Base-by-base conservation (phyloP, 2,329 filamentous ascomycete species). In the Orbilia quercus region DNA sequence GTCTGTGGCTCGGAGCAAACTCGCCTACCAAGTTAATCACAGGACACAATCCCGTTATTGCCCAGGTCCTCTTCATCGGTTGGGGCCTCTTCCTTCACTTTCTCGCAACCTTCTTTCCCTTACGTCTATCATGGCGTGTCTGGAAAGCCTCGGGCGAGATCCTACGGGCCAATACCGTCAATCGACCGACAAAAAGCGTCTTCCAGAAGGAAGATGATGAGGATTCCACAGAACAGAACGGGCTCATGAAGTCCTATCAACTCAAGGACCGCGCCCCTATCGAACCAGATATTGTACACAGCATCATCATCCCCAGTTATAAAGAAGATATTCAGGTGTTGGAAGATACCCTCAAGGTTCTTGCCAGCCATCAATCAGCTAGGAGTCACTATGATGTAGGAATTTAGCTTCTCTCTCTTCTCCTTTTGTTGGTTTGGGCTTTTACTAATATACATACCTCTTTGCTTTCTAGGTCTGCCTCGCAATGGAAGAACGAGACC, bases 231-330 rank as follows among this genome's bases (percentile, higher is more conserved):
- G 84, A 87, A 76, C 82, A 83, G 28, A 84, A 83, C 62, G 84
- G 87, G 60, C 77, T 83, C 6, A 84, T 80, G 28, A 83, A 85
- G 38, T 79, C 82, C 60, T 83, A 82, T 75, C 80, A 81, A 47
- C 85, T 86, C 51, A 80, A 76, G 47, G 82, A 83, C 16, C 79
- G 80, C 7, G 79, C 81, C 0, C 78, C 81, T n/a, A 81, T 84
- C 42, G 81, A 81, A 22, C 78, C 80, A 7, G 58, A 67, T 55
- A 80, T 89, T 63, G 81, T 90, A 28, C 88, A 90, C 78, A 87
- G 86, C 12, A 89, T 91, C 74, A 83, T 91, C 75, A 83, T 91
- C 45, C 89, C 89, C 16, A 90, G 90, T 78, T 91, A 91, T 81
- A 90, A 90, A 80, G 89, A 91, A 79, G 88, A 91, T 65, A 81